Conservation (phyloP, 2,329 filamentous ascomycete species). For the Sarocladiaceae sp. region DNA sequence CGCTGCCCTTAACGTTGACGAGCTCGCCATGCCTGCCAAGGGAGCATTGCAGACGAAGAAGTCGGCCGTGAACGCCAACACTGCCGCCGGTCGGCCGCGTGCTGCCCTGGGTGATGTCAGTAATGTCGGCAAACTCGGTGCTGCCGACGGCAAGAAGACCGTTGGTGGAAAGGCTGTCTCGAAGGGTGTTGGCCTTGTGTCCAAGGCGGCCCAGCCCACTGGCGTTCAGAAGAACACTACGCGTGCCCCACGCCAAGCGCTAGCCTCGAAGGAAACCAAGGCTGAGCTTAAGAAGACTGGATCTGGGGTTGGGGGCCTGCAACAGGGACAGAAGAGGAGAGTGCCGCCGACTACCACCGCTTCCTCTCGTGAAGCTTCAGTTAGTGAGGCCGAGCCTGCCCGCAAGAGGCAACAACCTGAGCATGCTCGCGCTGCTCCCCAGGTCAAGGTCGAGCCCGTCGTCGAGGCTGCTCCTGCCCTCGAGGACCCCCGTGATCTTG, state of each 20-base stretch:
- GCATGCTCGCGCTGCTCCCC: constrained; percentile 21
- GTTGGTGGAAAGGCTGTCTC: constrained; percentile 29
- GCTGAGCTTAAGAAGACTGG: constrained; percentile 64
- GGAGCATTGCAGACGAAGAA: constrained; percentile 68
- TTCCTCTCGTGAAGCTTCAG: constrained; percentile 36
- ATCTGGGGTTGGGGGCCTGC: constrained; percentile 54
- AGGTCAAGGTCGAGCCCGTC: constrained; percentile 18
- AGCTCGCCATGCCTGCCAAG: constrained; percentile 48
- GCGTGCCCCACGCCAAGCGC: constrained; percentile 52
- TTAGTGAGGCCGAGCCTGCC: constrained; percentile 20
- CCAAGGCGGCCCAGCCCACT: constrained; percentile 76
- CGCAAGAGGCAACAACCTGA: constrained; percentile 5
- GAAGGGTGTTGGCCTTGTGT: constrained; percentile 60
- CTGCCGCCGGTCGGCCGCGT: constrained; percentile 59
- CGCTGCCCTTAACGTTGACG: constrained; percentile 63
- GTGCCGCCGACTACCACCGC: constrained; percentile 43
- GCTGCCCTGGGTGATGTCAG: constrained; percentile 88
- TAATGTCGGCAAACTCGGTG: constrained; percentile 80
- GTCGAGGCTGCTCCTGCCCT: constrained; percentile 6
- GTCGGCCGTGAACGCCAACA: constrained; percentile 42
- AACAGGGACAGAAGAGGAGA: constrained; percentile 57
- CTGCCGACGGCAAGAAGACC: constrained; percentile 68
- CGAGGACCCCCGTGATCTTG: constrained; percentile 55
- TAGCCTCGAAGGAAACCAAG: constrained; percentile 62
- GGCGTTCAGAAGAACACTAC: constrained; percentile 66